Base-by-base conservation (phyloP, 495 filamentous ascomycete genomes). In the Xanthoparmelia taractica region DNA sequence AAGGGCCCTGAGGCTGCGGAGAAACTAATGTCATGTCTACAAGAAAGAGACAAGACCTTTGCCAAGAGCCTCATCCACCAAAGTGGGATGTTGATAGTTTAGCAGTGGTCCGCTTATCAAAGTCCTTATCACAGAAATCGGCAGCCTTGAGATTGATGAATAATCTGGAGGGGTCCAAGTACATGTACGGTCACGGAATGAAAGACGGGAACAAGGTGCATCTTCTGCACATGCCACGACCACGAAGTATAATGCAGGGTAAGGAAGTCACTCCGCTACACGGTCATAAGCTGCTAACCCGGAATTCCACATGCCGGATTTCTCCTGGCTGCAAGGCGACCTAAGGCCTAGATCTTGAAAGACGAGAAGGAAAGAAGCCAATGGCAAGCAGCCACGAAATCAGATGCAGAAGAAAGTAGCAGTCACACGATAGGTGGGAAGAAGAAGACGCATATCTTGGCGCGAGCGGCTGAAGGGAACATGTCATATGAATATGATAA, bases 381-480 rank as follows among this genome's bases (percentile, higher is more conserved):
- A 65, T 65, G 36, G 57, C 25, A 55, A 25, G 36, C n/a, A 38
- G 58, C 63, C 63, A 65, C 63, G 63, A 59, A 29, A 47, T 36
- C 31, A 43, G 57, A 11, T 56, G 55, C 63, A 56, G 38, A 47
- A 55, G 59, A n/a, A n/a, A n/a, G 45, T 25, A 47, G 36, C 27
- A 60, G 27, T 40, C 25, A 48, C 20, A 34, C 29, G 57, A 43
- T 59, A 55, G 29, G 47, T 52, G 45, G 31, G 34, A 18, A 15
- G 34, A 18, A 15, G 34, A 55, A 33, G 41, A 36, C 20, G 27
- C 34, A 31, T 36, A 31, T 10, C 8, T n/a, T 63, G 36, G 33
- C 40, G 60, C 60, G 57, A 8, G 41, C 41, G 41, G 41, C 20
- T n/a, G 18, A 23, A 45, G n/a, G 18, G 41, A 23, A 45, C 2